Evolutionary conservation across 345 rosid genomes (phyloP).

Genomic region (Acer saccharum): DNA sequence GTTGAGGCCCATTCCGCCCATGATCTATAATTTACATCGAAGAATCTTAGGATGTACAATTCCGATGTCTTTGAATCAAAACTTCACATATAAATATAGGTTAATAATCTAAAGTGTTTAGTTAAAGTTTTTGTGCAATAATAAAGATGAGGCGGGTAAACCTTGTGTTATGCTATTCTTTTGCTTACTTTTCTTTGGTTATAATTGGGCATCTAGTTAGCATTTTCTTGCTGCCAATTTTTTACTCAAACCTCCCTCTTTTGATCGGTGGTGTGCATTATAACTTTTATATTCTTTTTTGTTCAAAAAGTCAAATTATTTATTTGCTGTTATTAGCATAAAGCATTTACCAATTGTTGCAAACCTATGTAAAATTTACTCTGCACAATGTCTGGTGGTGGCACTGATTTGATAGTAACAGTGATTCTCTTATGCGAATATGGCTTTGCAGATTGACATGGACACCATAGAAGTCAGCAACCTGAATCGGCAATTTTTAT

Average conservation of each 20-base stretch:
- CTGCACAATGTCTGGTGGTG: not conserved
- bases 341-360: not conserved
- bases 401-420: not conserved
- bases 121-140: not conserved
- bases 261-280: not conserved
- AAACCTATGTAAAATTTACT: not conserved
- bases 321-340: not conserved
- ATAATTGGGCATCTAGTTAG: not conserved
- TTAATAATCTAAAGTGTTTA: not conserved
- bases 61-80: not conserved
- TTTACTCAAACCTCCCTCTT: not conserved
- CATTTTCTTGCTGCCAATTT: not conserved
- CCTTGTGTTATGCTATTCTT: not conserved
- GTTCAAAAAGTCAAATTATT: not conserved
- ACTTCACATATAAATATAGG: not conserved
- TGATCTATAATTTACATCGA: not conserved
- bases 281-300: not conserved
- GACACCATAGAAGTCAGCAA: slow-evolving; percentile 99
- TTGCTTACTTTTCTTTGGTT: not conserved
- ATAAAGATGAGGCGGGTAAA: not conserved
- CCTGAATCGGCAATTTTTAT: slow-evolving; percentile 92
- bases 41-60: not conserved
- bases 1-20: not conserved
- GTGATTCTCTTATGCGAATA: not conserved
- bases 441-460: slow-evolving; percentile 86